Evolutionary conservation across 176 grass and related monocot genomes (phyloP), one percentile per base, ranked within the genome.

Genomic region (Oryza glumipatula): DNA sequence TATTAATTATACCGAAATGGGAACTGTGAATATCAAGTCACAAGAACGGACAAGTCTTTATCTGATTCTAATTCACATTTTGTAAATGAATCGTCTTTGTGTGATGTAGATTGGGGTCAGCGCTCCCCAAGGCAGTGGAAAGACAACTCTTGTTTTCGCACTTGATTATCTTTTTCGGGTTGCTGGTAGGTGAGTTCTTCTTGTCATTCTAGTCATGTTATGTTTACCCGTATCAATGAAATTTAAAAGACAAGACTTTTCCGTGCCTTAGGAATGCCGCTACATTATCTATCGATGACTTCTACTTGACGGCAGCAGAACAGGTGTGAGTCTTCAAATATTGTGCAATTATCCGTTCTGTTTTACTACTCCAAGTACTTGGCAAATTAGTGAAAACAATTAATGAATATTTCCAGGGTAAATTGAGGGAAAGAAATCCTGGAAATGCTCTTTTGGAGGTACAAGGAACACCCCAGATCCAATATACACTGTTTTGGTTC

Each of bases 81-180:
- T 24, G 32, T 87, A 47, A 73, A 74, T 67, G 69, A 19, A 41
- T 24, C 77, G n/a, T 65, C n/a, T 90, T 90, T 76, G 4, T 77
- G 75, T 72, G 65, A 54, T 83, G 74, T 87, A 99, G 96, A 99
- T 99, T 71, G 93, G 96, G 14, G 84, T 96, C 72, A 99, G 96
- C 66, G 91, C 96, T 88, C 96, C 96, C 49, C 96, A 99, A 91
- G 96, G 96, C 52, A 94, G 96, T 66, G 93, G 96, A 68, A 99
- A 99, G 80, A 99, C 96, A 64, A 99, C 93, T 72, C 96, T 99
- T 82, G 93, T 96, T 88, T 96, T 86, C 13, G 91, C 93, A n/a
- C 96, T 99, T 83, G 88, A 96, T 84, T 91, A 74, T 80, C 93
- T 99, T 82, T 98, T 99, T 68, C 91, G 84, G 68, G 52, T 63